Evolutionary conservation across 306 rosid species (phyloP).

Genomic region (Lathyrus oleraceus): DNA sequence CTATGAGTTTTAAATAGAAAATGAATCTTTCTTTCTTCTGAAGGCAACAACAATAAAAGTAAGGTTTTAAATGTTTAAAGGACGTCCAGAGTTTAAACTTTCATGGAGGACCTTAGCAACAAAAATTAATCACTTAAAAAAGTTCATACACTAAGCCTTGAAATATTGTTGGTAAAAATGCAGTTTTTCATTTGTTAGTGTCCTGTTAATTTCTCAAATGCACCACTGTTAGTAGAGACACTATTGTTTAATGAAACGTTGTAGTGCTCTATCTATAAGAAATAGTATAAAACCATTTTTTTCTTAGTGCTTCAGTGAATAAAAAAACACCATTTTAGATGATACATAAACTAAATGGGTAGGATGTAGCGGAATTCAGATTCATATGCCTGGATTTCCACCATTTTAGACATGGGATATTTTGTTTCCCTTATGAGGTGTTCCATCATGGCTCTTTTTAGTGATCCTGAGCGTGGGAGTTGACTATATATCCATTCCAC

Average conservation of each 20-base stretch:
- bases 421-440: conserved; percentile 62
- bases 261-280: background rate
- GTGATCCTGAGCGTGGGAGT: conserved; percentile 67
- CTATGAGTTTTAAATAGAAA: background rate
- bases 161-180: too few species aligned
- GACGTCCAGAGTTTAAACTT: too few species aligned
- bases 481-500: conserved; percentile 94
- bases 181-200: too few species aligned
- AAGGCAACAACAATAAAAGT: background rate
- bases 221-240: background rate
- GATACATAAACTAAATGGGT: conserved; percentile 22
- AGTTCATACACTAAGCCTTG: background rate
- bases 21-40: background rate
- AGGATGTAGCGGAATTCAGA: conserved; percentile 80
- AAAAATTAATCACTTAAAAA: too few species aligned
- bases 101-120: too few species aligned
- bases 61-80: background rate
- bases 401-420: conserved; percentile 56
- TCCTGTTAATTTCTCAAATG: background rate
- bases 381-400: conserved; percentile 71
- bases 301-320: background rate
- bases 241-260: background rate
- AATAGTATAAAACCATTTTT: background rate
- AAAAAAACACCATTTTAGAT: background rate
- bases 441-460: conserved; percentile 69